Conservation (phyloP, 371 early-diverging fungal species). For the Syncephalastrum sp. region DNA sequence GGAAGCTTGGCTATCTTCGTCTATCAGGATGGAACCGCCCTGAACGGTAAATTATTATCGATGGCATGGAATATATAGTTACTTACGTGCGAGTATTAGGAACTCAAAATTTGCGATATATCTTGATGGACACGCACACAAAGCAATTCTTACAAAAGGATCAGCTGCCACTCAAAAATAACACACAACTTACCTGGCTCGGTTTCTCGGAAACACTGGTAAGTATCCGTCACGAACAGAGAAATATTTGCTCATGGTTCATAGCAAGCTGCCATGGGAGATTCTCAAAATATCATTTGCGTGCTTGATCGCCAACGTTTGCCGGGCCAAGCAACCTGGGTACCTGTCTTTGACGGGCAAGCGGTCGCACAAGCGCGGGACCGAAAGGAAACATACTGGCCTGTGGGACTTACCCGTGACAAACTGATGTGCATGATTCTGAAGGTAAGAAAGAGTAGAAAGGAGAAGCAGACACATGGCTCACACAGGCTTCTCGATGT, state of each 20-base stretch:
- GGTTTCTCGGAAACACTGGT: slow-evolving; percentile 82
- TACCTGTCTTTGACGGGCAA: slow-evolving; percentile 69
- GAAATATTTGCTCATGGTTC: slow-evolving; percentile 10
- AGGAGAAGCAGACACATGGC: no score
- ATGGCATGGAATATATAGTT: neutral
- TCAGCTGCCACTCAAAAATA: slow-evolving; percentile 63
- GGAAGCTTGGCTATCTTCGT: slow-evolving; percentile 41
- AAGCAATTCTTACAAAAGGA: slow-evolving; percentile 61
- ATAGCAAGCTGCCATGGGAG: slow-evolving; percentile 65
- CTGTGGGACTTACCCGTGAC: slow-evolving; percentile 67
- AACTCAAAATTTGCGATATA: slow-evolving; percentile 65
- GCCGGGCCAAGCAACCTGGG: slow-evolving; percentile 69
- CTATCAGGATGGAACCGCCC: slow-evolving; percentile 21
- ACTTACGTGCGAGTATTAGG: slow-evolving; percentile 13
- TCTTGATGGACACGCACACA: slow-evolving; percentile 65
- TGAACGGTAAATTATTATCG: slow-evolving; percentile 24
- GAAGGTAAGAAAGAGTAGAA: slow-evolving; percentile 37
- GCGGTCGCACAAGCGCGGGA: slow-evolving; percentile 20
- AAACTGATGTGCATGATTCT: slow-evolving; percentile 64
- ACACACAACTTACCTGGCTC: slow-evolving; percentile 71
- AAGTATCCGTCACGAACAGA: slow-evolving; percentile 13
- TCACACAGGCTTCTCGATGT: no score
- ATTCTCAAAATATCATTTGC: slow-evolving; percentile 66
- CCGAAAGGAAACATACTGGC: slow-evolving; percentile 66
- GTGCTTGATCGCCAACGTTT: slow-evolving; percentile 57